Conservation (phyloP, 2,329 filamentous ascomycete species). For the Paecilomyces sp. region DNA sequence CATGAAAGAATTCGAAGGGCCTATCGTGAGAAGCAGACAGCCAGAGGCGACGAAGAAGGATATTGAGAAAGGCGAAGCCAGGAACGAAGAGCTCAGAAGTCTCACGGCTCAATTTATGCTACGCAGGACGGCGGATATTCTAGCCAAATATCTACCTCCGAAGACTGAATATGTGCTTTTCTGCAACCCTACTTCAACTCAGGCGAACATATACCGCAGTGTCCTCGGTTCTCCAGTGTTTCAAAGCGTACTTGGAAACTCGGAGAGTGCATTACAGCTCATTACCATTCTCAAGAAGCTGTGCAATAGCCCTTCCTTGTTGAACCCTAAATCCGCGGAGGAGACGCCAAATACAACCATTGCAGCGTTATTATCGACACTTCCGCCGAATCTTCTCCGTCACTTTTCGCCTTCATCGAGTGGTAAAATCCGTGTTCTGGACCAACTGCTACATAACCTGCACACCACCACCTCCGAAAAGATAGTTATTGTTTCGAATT, state of each 20-base stretch:
- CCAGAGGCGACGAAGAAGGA: constrained; percentile 56
- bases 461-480: constrained; percentile 59
- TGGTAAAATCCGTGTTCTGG: constrained; percentile 60
- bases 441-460: constrained; percentile 57
- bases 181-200: constrained; percentile 54
- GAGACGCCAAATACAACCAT: constrained; percentile 43
- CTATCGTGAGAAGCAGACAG: constrained; percentile 58
- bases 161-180: constrained; percentile 64
- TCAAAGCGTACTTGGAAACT: constrained; percentile 53
- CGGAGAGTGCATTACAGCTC: constrained; percentile 58
- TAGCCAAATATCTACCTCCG: constrained; percentile 57
- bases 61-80: constrained; percentile 56
- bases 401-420: constrained; percentile 51
- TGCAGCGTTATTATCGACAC: constrained; percentile 42
- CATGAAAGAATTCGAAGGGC: constrained; percentile 57
- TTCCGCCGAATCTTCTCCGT: constrained; percentile 49
- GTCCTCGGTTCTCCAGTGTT: constrained; percentile 61
- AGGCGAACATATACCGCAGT: constrained; percentile 55
- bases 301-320: constrained; percentile 62
- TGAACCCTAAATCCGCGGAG: constrained; percentile 46
- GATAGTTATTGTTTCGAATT: constrained; percentile 69
- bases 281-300: constrained; percentile 69
- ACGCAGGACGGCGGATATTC: constrained; percentile 58
- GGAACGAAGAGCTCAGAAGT: constrained; percentile 53
- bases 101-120: constrained; percentile 60